Conservation (phyloP, 1,139 yeast genomes). For the Meyerozyma guilliermondii region DNA sequence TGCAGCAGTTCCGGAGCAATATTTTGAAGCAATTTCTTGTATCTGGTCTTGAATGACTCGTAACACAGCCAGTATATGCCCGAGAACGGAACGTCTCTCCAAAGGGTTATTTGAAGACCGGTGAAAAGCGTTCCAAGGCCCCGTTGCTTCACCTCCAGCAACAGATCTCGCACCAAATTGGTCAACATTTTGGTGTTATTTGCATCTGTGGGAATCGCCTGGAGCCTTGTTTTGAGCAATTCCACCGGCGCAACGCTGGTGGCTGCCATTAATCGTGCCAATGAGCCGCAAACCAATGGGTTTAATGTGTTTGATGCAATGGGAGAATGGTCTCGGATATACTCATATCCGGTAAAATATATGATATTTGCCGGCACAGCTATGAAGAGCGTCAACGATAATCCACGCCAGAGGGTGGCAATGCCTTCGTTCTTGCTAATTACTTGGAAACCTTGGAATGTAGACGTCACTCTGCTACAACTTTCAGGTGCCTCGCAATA, state of each 20-base stretch:
- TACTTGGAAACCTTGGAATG: constrained; percentile 66
- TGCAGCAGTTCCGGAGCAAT: constrained; percentile 11
- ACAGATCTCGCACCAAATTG: constrained; percentile 53
- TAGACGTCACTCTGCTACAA: constrained; percentile 44
- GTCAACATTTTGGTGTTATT: constrained; percentile 31
- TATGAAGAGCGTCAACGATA: constrained; percentile 78
- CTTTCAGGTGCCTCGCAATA: constrained; percentile 31
- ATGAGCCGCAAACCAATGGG: constrained; percentile 81
- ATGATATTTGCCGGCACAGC: constrained; percentile 91
- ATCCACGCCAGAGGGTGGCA: constrained; percentile 81
- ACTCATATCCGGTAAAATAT: constrained; percentile 91
- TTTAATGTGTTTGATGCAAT: constrained; percentile 47
- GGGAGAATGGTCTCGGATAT: constrained; percentile 72
- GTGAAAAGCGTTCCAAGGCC: constrained; percentile 70
- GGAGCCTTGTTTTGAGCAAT: constrained; percentile 79
- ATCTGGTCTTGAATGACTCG: constrained; percentile 39
- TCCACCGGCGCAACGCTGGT: constrained; percentile 86
- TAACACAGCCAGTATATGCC: constrained; percentile 93
- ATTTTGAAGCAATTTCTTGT: constrained; percentile 20
- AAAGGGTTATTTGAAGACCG: constrained; percentile 81
- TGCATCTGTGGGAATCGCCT: constrained; percentile 60
- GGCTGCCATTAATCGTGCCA: constrained; percentile 82
- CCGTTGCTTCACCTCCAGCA: constrained; percentile 44
- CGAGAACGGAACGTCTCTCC: constrained; percentile 97
- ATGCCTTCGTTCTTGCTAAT: constrained; percentile 73